phyloP scores from a whole-genome alignment of 1,139 yeast genomes.

The Candida tropicalis region DNA sequence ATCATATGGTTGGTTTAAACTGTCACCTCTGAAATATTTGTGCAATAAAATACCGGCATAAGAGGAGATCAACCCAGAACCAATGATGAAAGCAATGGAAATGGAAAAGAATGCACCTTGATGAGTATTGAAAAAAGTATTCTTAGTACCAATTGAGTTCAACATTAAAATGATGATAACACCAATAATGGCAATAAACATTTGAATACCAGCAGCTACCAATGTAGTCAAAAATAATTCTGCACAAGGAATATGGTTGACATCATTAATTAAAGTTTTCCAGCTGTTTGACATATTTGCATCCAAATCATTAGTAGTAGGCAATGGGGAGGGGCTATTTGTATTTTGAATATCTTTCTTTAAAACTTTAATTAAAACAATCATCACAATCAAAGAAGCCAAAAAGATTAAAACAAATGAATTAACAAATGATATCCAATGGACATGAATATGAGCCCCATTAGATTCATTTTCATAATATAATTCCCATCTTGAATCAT shows the following conservation, averaged over 20 bases:
- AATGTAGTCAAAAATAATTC: constrained; percentile 54
- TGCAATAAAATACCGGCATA: constrained; percentile 66
- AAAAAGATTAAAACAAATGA: constrained; percentile 63
- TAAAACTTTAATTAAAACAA: constrained; percentile 58
- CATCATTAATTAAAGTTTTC: constrained; percentile 58
- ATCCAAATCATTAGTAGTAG: constrained; percentile 18
- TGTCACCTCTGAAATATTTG: constrained; percentile 50
- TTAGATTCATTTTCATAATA: constrained; percentile 62
- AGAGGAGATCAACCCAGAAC: constrained; percentile 76
- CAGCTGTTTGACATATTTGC: constrained; percentile 31
- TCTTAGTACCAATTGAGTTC: constrained; percentile 32
- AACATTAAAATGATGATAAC: constrained; percentile 62
- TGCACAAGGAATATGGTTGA: constrained; percentile 52
- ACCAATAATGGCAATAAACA: constrained; percentile 63
- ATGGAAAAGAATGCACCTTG: constrained; percentile 68
- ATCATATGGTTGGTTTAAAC: constrained; percentile 30
- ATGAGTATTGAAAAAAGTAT: constrained; percentile 49
- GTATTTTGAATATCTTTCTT: constrained; percentile 35
- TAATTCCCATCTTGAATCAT: constrained; percentile 75
- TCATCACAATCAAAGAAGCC: constrained; percentile 63
- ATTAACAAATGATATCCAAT: constrained; percentile 72
- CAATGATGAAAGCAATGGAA: constrained; percentile 60
- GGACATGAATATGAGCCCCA: constrained; percentile 49
- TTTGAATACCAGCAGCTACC: constrained; percentile 77
- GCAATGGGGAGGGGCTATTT: constrained; percentile 20